Conservation (phyloP, 768 basidiomycete genomes). For the Tulasnella sp. region DNA sequence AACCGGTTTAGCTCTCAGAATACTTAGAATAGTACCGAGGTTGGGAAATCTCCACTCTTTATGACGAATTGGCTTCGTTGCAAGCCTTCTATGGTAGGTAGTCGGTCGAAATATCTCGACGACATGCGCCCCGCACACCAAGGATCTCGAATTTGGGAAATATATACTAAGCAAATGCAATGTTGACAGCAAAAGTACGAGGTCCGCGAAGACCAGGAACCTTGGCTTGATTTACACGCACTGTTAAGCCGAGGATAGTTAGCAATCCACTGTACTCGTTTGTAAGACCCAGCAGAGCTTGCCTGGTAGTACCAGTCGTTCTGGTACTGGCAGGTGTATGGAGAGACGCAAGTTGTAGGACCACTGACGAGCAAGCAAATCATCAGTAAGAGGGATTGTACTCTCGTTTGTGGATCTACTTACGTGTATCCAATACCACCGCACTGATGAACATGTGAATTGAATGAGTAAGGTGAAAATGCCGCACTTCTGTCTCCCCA, state of each 20-base stretch:
- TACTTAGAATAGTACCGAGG: too few relatives aligned
- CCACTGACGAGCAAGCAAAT: constrained; percentile 18
- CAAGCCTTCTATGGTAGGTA: too few relatives aligned
- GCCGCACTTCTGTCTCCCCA: background rate
- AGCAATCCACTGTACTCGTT: background rate
- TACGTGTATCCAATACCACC: constrained; percentile 17
- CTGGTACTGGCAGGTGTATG: constrained; percentile 16
- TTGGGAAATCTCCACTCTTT: too few relatives aligned
- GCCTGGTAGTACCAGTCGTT: constrained; percentile 23
- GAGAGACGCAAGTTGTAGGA: constrained; percentile 25
- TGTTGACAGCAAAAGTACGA: background rate
- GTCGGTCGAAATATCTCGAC: too few relatives aligned
- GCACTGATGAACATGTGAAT: background rate
- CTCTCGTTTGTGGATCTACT: background rate
- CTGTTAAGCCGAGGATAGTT: background rate
- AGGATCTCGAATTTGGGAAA: background rate
- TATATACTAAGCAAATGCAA: background rate
- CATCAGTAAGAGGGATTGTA: background rate
- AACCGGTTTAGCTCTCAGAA: too few relatives aligned
- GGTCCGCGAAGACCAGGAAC: background rate
- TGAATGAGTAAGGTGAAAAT: background rate
- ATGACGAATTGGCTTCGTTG: too few relatives aligned
- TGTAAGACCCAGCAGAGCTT: background rate
- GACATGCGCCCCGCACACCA: too few relatives aligned
- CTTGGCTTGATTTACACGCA: background rate